These are phyloP conservation scores for Pleurotus eryngii DNA, from an alignment of 768 basidiomycete genomes.

Conservation along the genomic window DNA sequence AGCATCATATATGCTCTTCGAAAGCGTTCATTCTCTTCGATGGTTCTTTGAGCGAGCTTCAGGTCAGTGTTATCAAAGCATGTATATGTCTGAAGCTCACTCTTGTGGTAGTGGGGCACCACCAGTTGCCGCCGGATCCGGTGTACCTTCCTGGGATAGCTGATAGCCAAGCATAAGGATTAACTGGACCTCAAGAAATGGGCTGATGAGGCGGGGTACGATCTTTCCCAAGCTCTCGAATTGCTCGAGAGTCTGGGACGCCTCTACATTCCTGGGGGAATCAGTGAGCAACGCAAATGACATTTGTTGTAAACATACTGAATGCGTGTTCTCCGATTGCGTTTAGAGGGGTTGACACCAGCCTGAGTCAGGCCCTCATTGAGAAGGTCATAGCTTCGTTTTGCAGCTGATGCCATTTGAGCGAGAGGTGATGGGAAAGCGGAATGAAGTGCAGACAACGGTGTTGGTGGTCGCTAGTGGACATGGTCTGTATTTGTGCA, in stretches of 20 bases:
- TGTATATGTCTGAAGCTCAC: background rate
- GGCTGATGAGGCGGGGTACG: no score
- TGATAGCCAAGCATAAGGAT: no score
- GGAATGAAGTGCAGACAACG: no score
- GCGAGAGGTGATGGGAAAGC: background rate
- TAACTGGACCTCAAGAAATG: no score
- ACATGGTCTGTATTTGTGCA: background rate
- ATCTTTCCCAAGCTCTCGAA: no score
- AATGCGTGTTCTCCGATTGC: background rate
- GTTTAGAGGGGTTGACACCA: background rate
- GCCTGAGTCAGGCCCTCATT: no score
- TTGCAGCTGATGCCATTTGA: background rate
- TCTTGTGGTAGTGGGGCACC: background rate
- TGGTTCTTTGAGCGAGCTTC: background rate
- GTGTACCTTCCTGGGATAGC: background rate
- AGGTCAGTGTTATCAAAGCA: background rate
- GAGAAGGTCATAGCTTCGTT: no score
- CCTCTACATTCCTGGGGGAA: no score
- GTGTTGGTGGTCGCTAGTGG: no score
- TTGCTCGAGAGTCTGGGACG: no score
- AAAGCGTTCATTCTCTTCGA: background rate
- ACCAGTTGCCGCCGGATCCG: background rate
- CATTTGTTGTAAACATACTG: no score
- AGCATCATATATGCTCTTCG: background rate
- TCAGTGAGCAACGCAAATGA: no score